Evolutionary conservation across 1,139 yeast species (phyloP).

Genomic region (Arxiozyma heterogenica): DNA sequence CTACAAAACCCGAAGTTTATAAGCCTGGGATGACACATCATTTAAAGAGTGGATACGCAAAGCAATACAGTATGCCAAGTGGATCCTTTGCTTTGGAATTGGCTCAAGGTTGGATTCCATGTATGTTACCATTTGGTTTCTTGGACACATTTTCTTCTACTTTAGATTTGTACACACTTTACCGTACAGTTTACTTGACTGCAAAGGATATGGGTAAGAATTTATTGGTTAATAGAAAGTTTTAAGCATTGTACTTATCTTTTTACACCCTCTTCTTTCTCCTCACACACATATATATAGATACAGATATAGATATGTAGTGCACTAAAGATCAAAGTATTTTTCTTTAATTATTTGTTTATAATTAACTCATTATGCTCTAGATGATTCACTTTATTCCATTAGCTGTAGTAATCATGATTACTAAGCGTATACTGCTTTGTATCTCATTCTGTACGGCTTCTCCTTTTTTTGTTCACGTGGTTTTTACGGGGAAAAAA

Average conservation of each 20-base stretch:
- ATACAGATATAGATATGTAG: too few species aligned
- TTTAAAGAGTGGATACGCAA: conserved; percentile 58
- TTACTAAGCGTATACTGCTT: background rate
- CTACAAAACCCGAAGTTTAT: conserved; percentile 55
- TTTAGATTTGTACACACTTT: conserved; percentile 61
- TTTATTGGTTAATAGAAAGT: conserved; percentile 3
- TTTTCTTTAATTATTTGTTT: too few species aligned
- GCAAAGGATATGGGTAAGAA: conserved; percentile 61
- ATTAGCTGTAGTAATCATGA: background rate
- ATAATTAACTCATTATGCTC: too few species aligned
- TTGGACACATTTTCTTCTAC: conserved; percentile 74
- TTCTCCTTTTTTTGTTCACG: too few species aligned
- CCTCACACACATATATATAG: background rate
- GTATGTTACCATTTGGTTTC: conserved; percentile 95
- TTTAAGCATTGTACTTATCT: background rate
- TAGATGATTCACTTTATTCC: too few species aligned
- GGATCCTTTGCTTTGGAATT: conserved; percentile 84
- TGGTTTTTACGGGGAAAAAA: background rate
- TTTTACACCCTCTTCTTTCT: too few species aligned
- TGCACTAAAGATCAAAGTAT: too few species aligned
- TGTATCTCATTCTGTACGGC: background rate
- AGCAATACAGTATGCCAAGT: conserved; percentile 78
- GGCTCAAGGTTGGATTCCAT: conserved; percentile 98
- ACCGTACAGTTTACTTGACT: conserved; percentile 61
- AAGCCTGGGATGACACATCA: conserved; percentile 79